phyloP scores from a whole-genome alignment of 2,329 filamentous ascomycete genomes.

The Falciphora oryzae region DNA sequence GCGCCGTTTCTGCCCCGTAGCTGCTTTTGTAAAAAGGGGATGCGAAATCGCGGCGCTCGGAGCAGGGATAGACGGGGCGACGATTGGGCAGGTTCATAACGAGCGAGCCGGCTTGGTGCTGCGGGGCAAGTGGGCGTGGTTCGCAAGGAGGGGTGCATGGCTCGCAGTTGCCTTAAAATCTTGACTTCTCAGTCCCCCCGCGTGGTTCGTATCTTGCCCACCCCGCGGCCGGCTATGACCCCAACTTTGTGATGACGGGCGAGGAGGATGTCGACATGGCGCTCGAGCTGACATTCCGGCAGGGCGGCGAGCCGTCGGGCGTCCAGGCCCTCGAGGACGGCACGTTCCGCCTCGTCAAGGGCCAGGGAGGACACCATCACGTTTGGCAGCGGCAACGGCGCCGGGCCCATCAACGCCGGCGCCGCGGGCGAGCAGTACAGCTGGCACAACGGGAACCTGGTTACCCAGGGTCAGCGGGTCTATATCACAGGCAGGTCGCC shows the following conservation, averaged over 20 bases:
- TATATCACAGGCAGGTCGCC: slow-evolving; percentile 5
- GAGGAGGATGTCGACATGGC: slow-evolving; percentile 1
- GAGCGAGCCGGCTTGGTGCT: no score
- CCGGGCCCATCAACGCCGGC: neutral
- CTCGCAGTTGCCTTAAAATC: no score
- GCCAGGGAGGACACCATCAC: slow-evolving; percentile 6
- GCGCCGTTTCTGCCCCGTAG: no score
- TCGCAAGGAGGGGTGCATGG: no score
- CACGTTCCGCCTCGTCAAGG: neutral
- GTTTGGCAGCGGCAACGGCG: slow-evolving; percentile 4
- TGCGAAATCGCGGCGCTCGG: no score
- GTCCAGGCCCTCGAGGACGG: neutral
- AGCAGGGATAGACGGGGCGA: no score
- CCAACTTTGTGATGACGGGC: neutral
- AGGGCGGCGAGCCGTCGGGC: neutral
- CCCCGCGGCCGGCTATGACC: neutral
- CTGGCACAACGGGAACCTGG: slow-evolving; percentile 3
- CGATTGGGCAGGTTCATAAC: no score
- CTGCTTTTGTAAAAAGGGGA: no score
- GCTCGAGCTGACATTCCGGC: neutral
- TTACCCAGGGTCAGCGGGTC: neutral
- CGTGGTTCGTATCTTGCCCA: neutral
- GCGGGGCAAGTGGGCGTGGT: no score
- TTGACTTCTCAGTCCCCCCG: no score
- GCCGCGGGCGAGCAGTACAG: slow-evolving; percentile 3